Percentiles rank a stretch among this genome's conserved stretches.
These are phyloP conservation scores for Platanus orientalis DNA, from an alignment of 164 flowering plant genomes.

Conservation along the genomic window DNA sequence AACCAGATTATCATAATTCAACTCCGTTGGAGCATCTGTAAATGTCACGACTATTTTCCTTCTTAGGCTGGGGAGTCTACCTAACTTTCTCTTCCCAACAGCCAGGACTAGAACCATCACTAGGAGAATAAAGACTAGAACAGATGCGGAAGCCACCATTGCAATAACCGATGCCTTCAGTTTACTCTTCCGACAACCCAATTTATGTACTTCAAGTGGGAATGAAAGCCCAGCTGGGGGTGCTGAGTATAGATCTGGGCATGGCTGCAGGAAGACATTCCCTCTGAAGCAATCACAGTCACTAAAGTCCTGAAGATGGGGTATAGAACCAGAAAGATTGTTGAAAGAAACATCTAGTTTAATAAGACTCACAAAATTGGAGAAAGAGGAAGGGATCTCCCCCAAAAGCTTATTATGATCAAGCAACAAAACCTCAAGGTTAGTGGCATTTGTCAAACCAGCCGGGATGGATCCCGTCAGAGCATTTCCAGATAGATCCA, in stretches of 20 bases:
- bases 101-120: constrained; percentile 24
- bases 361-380: constrained; percentile 39
- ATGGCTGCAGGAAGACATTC: constrained; percentile 36
- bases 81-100: constrained; percentile 33
- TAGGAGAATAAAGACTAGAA: constrained; percentile 27
- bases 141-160: constrained; percentile 31
- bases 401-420: constrained; percentile 54
- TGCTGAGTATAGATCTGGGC: constrained; percentile 26
- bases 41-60: constrained; percentile 55
- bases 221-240: constrained; percentile 32
- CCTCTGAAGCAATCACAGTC: constrained; percentile 46
- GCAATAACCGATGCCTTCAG: constrained; percentile 32
- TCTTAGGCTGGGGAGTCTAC: constrained; percentile 33
- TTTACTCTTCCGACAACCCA: constrained; percentile 17
- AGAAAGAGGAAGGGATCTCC: constrained; percentile 52
- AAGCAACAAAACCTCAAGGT: constrained; percentile 45
- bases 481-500: constrained; percentile 57
- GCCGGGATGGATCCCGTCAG: constrained; percentile 48
- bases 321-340: constrained; percentile 63
- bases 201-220: constrained; percentile 23
- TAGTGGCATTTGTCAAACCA: constrained; percentile 35
- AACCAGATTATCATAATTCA: constrained; percentile 59
- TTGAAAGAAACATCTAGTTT: constrained; percentile 60
- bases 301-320: constrained; percentile 31
- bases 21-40: constrained; percentile 41